Percentiles rank a stretch among this genome's conserved stretches.
These are phyloP conservation scores for Pyrus communis DNA, from an alignment of 306 rosid species.

Conservation along the genomic window DNA sequence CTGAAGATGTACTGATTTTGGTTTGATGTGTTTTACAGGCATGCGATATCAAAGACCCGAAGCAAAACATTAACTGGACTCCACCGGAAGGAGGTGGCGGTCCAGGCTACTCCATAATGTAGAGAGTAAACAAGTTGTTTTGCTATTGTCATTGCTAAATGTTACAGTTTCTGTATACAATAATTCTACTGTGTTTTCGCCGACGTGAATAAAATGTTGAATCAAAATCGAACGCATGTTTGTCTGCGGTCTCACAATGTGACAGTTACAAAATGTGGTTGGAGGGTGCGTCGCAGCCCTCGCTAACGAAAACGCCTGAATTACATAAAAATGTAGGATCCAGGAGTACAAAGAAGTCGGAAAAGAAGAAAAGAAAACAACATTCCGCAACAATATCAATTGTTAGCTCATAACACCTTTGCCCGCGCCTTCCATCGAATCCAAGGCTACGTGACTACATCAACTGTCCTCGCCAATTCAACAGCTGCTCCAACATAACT, in stretches of 20 bases:
- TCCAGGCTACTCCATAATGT: constrained; percentile 67
- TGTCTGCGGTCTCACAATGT: neutral
- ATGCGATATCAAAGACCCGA: constrained; percentile 88
- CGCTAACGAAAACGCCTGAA: too few species aligned
- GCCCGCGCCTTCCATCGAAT: constrained; percentile 10
- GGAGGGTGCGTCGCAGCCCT: too few species aligned
- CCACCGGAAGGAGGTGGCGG: constrained; percentile 98
- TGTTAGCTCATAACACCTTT: constrained; percentile 2
- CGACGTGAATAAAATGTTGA: neutral
- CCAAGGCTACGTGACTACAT: constrained; percentile 15
- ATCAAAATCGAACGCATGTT: neutral
- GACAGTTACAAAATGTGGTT: too few species aligned
- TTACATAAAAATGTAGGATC: too few species aligned
- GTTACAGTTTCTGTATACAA: neutral
- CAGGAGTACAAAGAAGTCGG: neutral
- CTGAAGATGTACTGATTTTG: neutral
- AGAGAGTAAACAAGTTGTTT: constrained; percentile 9
- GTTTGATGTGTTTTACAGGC: constrained; percentile 38
- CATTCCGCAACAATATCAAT: constrained; percentile 1
- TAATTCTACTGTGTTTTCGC: neutral
- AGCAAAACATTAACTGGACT: constrained; percentile 82
- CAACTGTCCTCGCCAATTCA: constrained; percentile 63
- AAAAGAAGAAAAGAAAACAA: neutral
- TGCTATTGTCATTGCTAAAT: neutral
- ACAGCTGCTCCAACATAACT: constrained; percentile 78